phyloP scores from a whole-genome alignment of 805 yeast genomes.

The Schwanniomyces yamadae region DNA sequence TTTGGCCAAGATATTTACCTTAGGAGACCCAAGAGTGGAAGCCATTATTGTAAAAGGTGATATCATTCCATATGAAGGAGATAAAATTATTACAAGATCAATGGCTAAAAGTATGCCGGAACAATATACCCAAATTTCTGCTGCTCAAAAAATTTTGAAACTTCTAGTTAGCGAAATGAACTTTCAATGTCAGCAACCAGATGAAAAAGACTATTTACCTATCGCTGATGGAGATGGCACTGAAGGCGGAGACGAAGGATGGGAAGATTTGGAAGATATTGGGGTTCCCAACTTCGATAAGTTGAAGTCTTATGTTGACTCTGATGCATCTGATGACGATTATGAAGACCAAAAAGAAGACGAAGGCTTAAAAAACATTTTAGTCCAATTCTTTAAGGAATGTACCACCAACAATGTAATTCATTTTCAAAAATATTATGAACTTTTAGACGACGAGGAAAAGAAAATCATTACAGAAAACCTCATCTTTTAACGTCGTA shows the following conservation, averaged over 20 bases:
- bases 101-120: conserved; percentile 69
- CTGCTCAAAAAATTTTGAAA: conserved; percentile 70
- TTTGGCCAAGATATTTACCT: conserved; percentile 59
- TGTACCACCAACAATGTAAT: conserved; percentile 50
- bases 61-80: conserved; percentile 56
- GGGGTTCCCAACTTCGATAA: conserved; percentile 65
- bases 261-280: conserved; percentile 76
- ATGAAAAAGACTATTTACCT: conserved; percentile 36
- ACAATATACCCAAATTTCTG: conserved; percentile 62
- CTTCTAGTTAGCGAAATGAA: conserved; percentile 67
- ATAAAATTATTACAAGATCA: conserved; percentile 80
- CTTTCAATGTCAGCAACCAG: conserved; percentile 58
- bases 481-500: conserved; percentile 39
- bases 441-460: conserved; percentile 50
- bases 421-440: conserved; percentile 53
- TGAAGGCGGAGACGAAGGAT: conserved; percentile 53
- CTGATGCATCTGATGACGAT: conserved; percentile 41
- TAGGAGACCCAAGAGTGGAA: conserved; percentile 55
- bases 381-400: conserved; percentile 55
- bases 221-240: conserved; percentile 33
- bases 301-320: conserved; percentile 54
- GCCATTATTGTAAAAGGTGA: conserved; percentile 73
- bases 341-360: conserved; percentile 29
- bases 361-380: conserved; percentile 36
- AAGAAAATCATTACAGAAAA: conserved; percentile 52